Base-by-base conservation (phyloP, 83 land plant genomes). In the Larix sibirica region DNA sequence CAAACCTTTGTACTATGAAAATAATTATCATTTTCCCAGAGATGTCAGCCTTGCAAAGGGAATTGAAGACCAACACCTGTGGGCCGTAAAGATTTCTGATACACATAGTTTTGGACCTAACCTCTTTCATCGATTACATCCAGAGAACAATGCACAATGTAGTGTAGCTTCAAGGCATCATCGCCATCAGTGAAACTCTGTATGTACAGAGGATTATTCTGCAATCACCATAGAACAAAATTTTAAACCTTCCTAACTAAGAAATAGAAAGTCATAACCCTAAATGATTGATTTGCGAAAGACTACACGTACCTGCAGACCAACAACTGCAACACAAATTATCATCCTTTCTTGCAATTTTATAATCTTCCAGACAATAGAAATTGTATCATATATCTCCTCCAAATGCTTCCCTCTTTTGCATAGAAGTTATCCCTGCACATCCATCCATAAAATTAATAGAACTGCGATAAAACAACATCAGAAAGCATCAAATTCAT, bases 191-290 rank as follows among this genome's bases (percentile, higher is more conserved):
- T 91, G 84, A 97, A 97, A 88, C 99, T 97, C 83, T 96, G 95
- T 36, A 97, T 83, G 87, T 95, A 97, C 26, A 97, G 88, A 12
- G 99, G 99, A 83, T 96, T 97, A 91, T 97, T 97, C 99, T 97
- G 92, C 62, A 60, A 18, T 26, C 47, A 64, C 77, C 77, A 42
- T 8, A 73, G 23, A 42, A 40, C 50, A 31, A 81, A 81, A 5
- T 71, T 71, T 20, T 8, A 21, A 12, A 16, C 31, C 81, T 28
- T 12, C 77, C 59, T 50, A 50, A 62, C 28, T 31, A 17, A 80
- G 28, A 44, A 63, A 59, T 14, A 38, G 54, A 71, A 74, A 9
- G 16, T 40, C 2, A 9, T 26, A 17, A 16, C n/a, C 31, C 24
- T 54, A 61, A 36, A 8, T 58, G 24, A 38, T 38, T 42, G 70